Percentiles rank a stretch among this genome's conserved stretches.
These are phyloP conservation scores for Raffaelea arxii DNA, from an alignment of 2,329 filamentous ascomycete species.

Conservation along the genomic window DNA sequence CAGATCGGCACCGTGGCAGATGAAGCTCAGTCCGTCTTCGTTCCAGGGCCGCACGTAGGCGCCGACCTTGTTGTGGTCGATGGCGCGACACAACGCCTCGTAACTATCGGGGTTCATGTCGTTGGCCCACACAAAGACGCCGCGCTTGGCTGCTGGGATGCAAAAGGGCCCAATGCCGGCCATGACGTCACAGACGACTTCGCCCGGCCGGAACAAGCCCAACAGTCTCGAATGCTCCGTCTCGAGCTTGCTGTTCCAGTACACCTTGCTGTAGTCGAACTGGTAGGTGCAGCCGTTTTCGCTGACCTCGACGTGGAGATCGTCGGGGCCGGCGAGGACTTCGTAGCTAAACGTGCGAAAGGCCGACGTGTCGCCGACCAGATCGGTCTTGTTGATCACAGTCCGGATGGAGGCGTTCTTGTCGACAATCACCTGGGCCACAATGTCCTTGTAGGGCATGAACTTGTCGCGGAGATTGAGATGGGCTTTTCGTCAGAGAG, in stretches of 20 bases:
- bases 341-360: slow-evolving; percentile 93
- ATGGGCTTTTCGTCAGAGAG: slow-evolving; percentile 48
- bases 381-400: slow-evolving; percentile 91
- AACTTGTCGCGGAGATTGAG: slow-evolving; percentile 81
- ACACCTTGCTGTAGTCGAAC: slow-evolving; percentile 94
- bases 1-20: slow-evolving; percentile 56
- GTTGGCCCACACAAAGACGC: slow-evolving; percentile 91
- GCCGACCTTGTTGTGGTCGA: slow-evolving; percentile 68
- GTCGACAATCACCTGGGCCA: slow-evolving; percentile 77
- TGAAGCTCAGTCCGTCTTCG: slow-evolving; percentile 72
- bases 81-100: slow-evolving; percentile 58
- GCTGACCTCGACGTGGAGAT: slow-evolving; percentile 73
- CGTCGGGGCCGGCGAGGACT: slow-evolving; percentile 69
- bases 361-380: slow-evolving; percentile 74
- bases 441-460: slow-evolving; percentile 74
- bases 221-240: slow-evolving; percentile 80
- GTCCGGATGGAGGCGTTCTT: slow-evolving; percentile 78
- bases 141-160: slow-evolving; percentile 79
- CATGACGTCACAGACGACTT: slow-evolving; percentile 95
- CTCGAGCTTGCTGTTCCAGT: slow-evolving; percentile 92
- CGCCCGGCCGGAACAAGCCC: slow-evolving; percentile 65
- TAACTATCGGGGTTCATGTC: slow-evolving; percentile 91
- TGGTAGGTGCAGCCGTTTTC: slow-evolving; percentile 80
- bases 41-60: slow-evolving; percentile 72
- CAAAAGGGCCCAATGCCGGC: slow-evolving; percentile 94